Percentiles rank a stretch among this genome's conserved stretches.
Evolutionary conservation across 768 basidiomycete genomes (phyloP).

Genomic region (Suillus tomentosus): DNA sequence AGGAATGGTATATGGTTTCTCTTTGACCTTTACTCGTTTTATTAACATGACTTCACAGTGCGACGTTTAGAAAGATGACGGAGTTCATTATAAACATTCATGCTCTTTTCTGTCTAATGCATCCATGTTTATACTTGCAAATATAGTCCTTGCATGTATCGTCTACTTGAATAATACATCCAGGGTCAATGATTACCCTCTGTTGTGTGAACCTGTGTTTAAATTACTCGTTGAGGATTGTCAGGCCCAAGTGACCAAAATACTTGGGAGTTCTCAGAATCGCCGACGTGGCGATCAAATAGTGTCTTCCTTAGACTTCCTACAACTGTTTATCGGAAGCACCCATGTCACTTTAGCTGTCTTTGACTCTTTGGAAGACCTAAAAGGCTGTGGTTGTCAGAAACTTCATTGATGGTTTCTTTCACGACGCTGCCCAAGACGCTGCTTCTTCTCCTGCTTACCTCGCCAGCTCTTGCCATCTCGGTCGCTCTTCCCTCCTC

Average conservation of each 20-base stretch:
- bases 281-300: background rate
- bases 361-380: background rate
- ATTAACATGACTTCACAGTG: slow-evolving; percentile 21
- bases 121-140: slow-evolving; percentile 12
- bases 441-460: slow-evolving; percentile 40
- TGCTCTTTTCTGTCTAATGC: slow-evolving; percentile 9
- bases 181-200: background rate
- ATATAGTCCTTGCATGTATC: background rate
- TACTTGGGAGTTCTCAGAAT: background rate
- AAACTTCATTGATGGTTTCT: slow-evolving; percentile 19
- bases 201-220: background rate
- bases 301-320: background rate
- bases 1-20: slow-evolving; percentile 18
- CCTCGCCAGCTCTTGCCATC: slow-evolving; percentile 35
- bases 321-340: background rate
- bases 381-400: background rate
- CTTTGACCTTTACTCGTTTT: background rate
- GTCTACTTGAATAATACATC: background rate
- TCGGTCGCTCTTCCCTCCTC: slow-evolving; percentile 34
- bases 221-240: background rate
- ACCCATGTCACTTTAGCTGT: background rate
- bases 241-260: slow-evolving; percentile 2
- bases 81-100: slow-evolving; percentile 15
- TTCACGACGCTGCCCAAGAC: slow-evolving; percentile 32
- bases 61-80: slow-evolving; percentile 14